Conservation (phyloP, 306 rosid genomes). For the Medicago ruthenica region DNA sequence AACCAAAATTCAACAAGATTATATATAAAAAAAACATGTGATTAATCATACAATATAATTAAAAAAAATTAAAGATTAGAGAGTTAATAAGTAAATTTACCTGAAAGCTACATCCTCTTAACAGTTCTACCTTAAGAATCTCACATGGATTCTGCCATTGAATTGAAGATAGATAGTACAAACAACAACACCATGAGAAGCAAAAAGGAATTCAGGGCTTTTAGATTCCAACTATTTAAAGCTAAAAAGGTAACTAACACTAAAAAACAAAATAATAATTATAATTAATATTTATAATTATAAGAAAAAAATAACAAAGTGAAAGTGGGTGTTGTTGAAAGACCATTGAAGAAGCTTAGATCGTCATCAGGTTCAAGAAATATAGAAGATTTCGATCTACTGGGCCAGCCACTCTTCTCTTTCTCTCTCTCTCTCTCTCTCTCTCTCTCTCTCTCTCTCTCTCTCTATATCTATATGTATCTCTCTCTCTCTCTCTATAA, state of each 20-base stretch:
- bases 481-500: slow-evolving; percentile 36
- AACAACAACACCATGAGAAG: slow-evolving; percentile 45
- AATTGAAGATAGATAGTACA: slow-evolving; percentile 44
- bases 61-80: slow-evolving; percentile 40
- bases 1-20: slow-evolving; percentile 47
- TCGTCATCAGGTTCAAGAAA: slow-evolving; percentile 74
- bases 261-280: slow-evolving; percentile 47
- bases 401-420: slow-evolving; percentile 75
- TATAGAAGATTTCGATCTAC: slow-evolving; percentile 83
- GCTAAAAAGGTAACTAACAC: slow-evolving; percentile 47
- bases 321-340: slow-evolving; percentile 62
- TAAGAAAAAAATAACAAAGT: slow-evolving; percentile 49
- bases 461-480: slow-evolving; percentile 40
- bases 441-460: slow-evolving; percentile 44
- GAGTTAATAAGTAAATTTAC: slow-evolving; percentile 56
- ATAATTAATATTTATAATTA: slow-evolving; percentile 26
- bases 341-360: slow-evolving; percentile 78
- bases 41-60: slow-evolving; percentile 32
- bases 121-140: slow-evolving; percentile 56
- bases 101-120: slow-evolving; percentile 80
- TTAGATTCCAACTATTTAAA: slow-evolving; percentile 44
- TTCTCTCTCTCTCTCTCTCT: slow-evolving; percentile 50
- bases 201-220: slow-evolving; percentile 43
- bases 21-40: slow-evolving; percentile 40
- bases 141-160: slow-evolving; percentile 60